Base-by-base conservation (phyloP, 225 moss, liverwort and hornwort species). In the Marchantia polymorpha region DNA sequence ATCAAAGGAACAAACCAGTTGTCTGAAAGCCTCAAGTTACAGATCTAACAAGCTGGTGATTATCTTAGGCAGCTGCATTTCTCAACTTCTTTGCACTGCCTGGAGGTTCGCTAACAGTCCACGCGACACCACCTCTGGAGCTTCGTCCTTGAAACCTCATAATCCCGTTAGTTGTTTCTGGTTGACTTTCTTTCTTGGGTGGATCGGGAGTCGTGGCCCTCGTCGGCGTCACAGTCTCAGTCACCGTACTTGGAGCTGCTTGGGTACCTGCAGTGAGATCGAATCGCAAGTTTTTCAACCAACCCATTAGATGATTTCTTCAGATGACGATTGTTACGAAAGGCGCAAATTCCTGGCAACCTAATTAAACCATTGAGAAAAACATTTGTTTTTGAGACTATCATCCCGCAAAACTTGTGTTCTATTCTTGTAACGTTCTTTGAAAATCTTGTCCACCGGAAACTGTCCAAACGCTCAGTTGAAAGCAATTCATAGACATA, bases 81-180 rank as follows among this genome's bases (percentile, higher is more conserved):
- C 25, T 64, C 17, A 76, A 39, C 39, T 60, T 84, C 61, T 71
- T 87, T 50, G 77, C 77, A 78, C 74, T 82, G 61, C 64, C 68
- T 27, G 80, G 60, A 54, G 84, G 87, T 69, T 85, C 84, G 73
- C 74, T 84, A 63, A 87, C 84, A 31, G 84, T 87, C 87, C 87
- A 87, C 55, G 87, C 84, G 27, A 82, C 82, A 7, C 87, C 87
- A 61, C 87, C 87, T 77, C 67, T 85, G 7, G 84, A 80, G 30
- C 84, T 80, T 69, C 83, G 80, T 58, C 87, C 87, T 52, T 73
- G 72, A 73, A 87, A 84, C 75, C 76, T 84, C 66, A 63, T 82
- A 65, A 72, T 77, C 26, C 81, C 79, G 48, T 79, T 87, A n/a
- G 51, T 75, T 16, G 60, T 82, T 66, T 82, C 83, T 26, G 52